Percentiles rank a stretch among this genome's conserved stretches.
phyloP scores from a whole-genome alignment of 2,329 filamentous ascomycete species.

The Dactylellina haptotyla region DNA sequence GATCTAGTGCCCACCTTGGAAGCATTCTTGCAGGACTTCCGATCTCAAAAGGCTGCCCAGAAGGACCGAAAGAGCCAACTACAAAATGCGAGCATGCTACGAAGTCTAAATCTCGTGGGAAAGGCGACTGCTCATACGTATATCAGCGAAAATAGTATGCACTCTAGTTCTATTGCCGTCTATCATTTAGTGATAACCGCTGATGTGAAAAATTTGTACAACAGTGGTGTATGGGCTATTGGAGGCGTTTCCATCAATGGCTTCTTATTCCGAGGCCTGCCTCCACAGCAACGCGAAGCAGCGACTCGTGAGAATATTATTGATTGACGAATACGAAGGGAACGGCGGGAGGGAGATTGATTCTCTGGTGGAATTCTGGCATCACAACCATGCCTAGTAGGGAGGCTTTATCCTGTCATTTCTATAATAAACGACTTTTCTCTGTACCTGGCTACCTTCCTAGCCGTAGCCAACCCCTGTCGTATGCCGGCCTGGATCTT shows the following conservation, averaged over 20 bases:
- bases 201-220: background rate
- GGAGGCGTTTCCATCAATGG: constrained; percentile 31
- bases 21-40: constrained; percentile 29
- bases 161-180: background rate
- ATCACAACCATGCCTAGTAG: constrained; percentile 7
- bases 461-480: constrained; percentile 27
- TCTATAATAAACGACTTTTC: background rate
- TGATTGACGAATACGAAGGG: constrained; percentile 9
- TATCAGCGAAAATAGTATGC: constrained; percentile 32
- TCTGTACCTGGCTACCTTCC: background rate
- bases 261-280: constrained; percentile 34
- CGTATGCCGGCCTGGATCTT: constrained; percentile 29
- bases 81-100: constrained; percentile 14
- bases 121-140: constrained; percentile 20
- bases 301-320: constrained; percentile 13
- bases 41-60: constrained; percentile 5
- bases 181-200: background rate
- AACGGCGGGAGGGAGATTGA: constrained; percentile 15
- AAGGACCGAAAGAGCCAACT: constrained; percentile 15
- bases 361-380: constrained; percentile 39
- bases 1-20: constrained; percentile 29
- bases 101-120: constrained; percentile 37
- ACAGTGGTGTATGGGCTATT: constrained; percentile 26
- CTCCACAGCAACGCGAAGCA: constrained; percentile 10
- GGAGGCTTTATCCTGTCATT: background rate